Base-by-base conservation (phyloP, 2,329 filamentous ascomycete species). In the Cladosporium austrohemisphaericum region DNA sequence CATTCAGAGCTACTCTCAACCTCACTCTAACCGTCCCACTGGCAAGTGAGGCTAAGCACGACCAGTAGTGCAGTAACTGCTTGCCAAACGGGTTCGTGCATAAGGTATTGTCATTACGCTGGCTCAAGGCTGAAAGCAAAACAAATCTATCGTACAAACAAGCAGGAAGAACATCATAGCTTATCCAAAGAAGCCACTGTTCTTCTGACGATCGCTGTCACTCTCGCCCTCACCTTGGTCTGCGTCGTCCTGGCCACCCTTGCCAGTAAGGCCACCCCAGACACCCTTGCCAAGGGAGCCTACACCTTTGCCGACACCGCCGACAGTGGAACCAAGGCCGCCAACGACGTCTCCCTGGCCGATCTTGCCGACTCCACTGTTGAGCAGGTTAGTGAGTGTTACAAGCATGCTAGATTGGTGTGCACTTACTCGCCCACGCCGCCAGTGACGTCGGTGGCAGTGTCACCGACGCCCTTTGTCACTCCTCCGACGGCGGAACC, bases 381-480 rank as follows among this genome's bases (percentile, higher is more conserved):
- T n/a, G n/a, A n/a, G n/a, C n/a, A n/a, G n/a, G n/a, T n/a, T n/a
- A n/a, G n/a, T n/a, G n/a, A n/a, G n/a, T n/a, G n/a, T n/a, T n/a
- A n/a, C n/a, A n/a, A n/a, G n/a, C n/a, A n/a, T n/a, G n/a, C n/a
- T n/a, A n/a, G n/a, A n/a, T n/a, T n/a, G n/a, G n/a, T n/a, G n/a
- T n/a, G n/a, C n/a, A n/a, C n/a, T n/a, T n/a, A n/a, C n/a, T 71
- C 69, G 4, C 71, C 72, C 2, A 74, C 41, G 3, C 72, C 72
- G 3, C 66, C 62, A 2, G 69, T 70, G 19, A 71, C 62, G 2
- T 69, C 69, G 4, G 61, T 59, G 2, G 72, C 68, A 6, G 69
- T 68, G 51, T 71, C 65, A 3, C 65, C 66, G 4, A 69, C 65
- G 2, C 71, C 64, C 51, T 71, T 72, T 2, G 69, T 70, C 2